Evolutionary conservation across 768 basidiomycete genomes (phyloP).

Genomic region (Kwoniella botswanensis): DNA sequence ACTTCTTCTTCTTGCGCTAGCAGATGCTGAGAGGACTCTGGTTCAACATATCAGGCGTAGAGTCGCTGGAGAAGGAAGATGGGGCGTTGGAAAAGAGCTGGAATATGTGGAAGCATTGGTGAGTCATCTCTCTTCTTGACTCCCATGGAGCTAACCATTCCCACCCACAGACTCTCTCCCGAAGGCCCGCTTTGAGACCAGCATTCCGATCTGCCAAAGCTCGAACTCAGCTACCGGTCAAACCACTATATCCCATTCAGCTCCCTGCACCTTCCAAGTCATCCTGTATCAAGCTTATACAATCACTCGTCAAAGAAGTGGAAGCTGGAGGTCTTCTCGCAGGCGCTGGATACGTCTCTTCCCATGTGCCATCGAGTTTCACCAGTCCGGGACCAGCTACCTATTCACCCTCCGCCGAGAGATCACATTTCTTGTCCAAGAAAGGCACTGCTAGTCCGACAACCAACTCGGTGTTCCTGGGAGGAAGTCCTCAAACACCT

Average conservation of each 20-base stretch:
- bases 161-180: conserved; percentile 23
- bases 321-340: conserved; percentile 26
- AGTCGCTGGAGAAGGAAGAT: conserved; percentile 51
- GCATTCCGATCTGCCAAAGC: conserved; percentile 53
- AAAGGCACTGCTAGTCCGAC: conserved; percentile 21
- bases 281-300: conserved; percentile 44
- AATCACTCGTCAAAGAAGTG: conserved; percentile 36
- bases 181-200: conserved; percentile 44
- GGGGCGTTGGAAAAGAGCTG: conserved; percentile 48
- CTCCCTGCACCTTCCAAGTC: conserved; percentile 55
- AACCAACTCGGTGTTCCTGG: not conserved
- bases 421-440: conserved; percentile 29
- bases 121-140: conserved; percentile 16
- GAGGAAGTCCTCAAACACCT: conserved; percentile 29
- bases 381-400: conserved; percentile 7
- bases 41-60: conserved; percentile 51
- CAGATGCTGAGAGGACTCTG: conserved; percentile 50
- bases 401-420: conserved; percentile 27
- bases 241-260: conserved; percentile 39
- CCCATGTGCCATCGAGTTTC: not conserved
- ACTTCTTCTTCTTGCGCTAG: conserved; percentile 38
- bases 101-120: conserved; percentile 49
- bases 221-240: conserved; percentile 41
- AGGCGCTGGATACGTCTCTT: conserved; percentile 13
- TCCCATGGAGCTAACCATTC: not conserved